phyloP scores from a whole-genome alignment of 371 early-diverging fungal species.

The Basidiobolus meristosporus region DNA sequence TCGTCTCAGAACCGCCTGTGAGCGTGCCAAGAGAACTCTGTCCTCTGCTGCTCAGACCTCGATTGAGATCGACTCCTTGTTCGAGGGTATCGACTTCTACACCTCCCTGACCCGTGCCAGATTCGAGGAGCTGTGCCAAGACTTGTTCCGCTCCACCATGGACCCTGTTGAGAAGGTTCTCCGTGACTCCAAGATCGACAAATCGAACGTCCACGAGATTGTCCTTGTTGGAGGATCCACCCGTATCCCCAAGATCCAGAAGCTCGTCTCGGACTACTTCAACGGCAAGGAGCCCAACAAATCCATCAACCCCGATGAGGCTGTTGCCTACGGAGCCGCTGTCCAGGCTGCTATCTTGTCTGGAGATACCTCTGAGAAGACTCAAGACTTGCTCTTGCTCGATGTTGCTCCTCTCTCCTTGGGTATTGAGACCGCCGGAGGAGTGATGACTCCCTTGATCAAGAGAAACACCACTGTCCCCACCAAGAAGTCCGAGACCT shows the following conservation, averaged over 20 bases:
- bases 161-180: constrained; percentile 93
- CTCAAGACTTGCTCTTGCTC: constrained; percentile 43
- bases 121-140: constrained; percentile 93
- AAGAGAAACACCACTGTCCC: too few relatives aligned
- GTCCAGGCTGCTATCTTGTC: constrained; percentile 94
- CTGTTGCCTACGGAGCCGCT: constrained; percentile 97
- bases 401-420: too few relatives aligned
- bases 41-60: too few relatives aligned
- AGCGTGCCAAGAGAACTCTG: too few relatives aligned
- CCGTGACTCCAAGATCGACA: constrained; percentile 85
- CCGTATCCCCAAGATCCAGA: constrained; percentile 99
- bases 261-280: constrained; percentile 93
- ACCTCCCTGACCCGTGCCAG: constrained; percentile 90
- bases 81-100: constrained; percentile 83
- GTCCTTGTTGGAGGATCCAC: constrained; percentile 99
- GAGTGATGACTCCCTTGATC: too few relatives aligned
- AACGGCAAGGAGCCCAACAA: constrained; percentile 94
- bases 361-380: too few relatives aligned
- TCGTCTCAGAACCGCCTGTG: too few relatives aligned
- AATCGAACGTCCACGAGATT: constrained; percentile 83
- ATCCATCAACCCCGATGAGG: constrained; percentile 97
- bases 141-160: constrained; percentile 84
- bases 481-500: too few relatives aligned
- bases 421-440: too few relatives aligned
- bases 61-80: constrained; percentile 75